Evolutionary conservation across 2,329 filamentous ascomycete species (phyloP).

Genomic region (Penicillium crustosum): DNA sequence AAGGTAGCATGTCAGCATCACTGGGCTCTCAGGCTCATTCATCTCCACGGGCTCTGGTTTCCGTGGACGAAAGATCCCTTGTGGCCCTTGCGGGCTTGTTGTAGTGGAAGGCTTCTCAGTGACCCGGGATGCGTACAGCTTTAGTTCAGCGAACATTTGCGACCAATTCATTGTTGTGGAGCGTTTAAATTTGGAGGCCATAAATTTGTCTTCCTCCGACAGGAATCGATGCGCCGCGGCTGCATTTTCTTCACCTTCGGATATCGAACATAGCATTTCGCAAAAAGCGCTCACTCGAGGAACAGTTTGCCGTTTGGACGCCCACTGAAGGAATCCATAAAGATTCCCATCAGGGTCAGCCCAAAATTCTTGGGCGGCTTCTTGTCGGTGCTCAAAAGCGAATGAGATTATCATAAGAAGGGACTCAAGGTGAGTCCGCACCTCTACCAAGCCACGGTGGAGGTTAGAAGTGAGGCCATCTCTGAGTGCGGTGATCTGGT

Average conservation of each 20-base stretch:
- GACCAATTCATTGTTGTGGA: conserved; percentile 86
- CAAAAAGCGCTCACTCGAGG: conserved; percentile 96
- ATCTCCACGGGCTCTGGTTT: conserved; percentile 66
- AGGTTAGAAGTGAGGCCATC: conserved; percentile 44
- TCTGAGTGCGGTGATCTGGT: conserved; percentile 47
- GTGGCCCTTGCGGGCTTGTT: conserved; percentile 53
- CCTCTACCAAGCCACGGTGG: conserved; percentile 43
- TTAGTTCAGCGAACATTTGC: conserved; percentile 87
- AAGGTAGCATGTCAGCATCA: conserved; percentile 95
- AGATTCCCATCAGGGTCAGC: conserved; percentile 87
- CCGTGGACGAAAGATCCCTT: conserved; percentile 57
- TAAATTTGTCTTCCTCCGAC: conserved; percentile 75
- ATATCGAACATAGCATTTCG: conserved; percentile 88
- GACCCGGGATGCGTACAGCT: conserved; percentile 77
- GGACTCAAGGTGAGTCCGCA: conserved; percentile 69
- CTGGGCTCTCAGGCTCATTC: conserved; percentile 89
- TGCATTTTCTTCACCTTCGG: conserved; percentile 78
- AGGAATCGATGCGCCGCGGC: conserved; percentile 85
- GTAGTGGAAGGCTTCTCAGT: conserved; percentile 64
- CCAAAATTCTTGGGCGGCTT: conserved; percentile 89
- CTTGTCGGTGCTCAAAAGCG: conserved; percentile 79
- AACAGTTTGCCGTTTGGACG: conserved; percentile 90
- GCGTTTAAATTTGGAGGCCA: conserved; percentile 75
- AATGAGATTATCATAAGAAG: conserved; percentile 92
- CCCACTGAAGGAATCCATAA: conserved; percentile 94